Evolutionary conservation across 129 eudicot species (phyloP).

Genomic region (Dittrichia graveolens): DNA sequence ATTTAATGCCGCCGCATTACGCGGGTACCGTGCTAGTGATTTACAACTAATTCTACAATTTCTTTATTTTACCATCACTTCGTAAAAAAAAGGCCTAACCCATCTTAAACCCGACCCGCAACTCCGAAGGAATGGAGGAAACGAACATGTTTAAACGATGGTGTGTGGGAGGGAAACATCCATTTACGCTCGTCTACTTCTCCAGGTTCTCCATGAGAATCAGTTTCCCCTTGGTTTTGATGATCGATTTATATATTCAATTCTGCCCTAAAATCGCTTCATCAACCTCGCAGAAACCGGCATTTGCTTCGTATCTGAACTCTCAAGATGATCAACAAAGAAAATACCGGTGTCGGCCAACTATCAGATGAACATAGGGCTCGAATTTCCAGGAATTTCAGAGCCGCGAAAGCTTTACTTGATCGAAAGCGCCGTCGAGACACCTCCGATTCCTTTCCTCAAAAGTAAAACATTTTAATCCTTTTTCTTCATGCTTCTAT

Average conservation of each 20-base stretch:
- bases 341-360: slow-evolving; percentile 38
- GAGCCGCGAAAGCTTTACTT: slow-evolving; percentile 80
- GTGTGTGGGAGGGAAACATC: slow-evolving; percentile 41
- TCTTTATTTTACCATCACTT: no score
- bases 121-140: background rate
- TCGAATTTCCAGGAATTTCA: slow-evolving; percentile 77
- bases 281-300: background rate
- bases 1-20: no score
- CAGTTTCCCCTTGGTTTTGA: slow-evolving; percentile 19
- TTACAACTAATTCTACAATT: no score
- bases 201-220: background rate
- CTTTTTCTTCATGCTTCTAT: background rate
- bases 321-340: slow-evolving; percentile 39
- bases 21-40: no score
- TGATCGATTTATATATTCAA: slow-evolving; percentile 2
- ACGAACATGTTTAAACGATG: slow-evolving; percentile 16
- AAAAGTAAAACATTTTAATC: slow-evolving; percentile 40
- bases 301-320: background rate
- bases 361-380: slow-evolving; percentile 78
- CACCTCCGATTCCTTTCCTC: slow-evolving; percentile 22
- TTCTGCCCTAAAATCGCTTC: slow-evolving; percentile 16
- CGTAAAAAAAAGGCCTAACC: background rate
- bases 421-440: slow-evolving; percentile 61
- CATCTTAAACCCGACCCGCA: background rate
- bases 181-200: background rate